Conservation (phyloP, 805 yeast genomes). For the Candida maesae region DNA sequence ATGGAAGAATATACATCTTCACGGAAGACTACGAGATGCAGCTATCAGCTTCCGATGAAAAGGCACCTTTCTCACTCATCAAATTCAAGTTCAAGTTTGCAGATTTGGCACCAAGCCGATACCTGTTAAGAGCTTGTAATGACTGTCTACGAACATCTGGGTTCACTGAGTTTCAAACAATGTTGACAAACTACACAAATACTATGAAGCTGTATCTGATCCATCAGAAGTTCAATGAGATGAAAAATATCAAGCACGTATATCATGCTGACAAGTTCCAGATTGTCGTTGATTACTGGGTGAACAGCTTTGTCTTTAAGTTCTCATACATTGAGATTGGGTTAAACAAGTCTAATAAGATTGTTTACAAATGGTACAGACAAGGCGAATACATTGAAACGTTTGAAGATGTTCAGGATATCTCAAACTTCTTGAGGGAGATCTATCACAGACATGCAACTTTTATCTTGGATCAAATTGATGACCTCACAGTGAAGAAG, state of each 20-base stretch:
- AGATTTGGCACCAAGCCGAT: slow-evolving; percentile 26
- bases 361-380: slow-evolving; percentile 60
- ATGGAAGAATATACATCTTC: slow-evolving; percentile 70
- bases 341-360: slow-evolving; percentile 41
- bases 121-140: slow-evolving; percentile 56
- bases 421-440: slow-evolving; percentile 35
- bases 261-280: slow-evolving; percentile 51
- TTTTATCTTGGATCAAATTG: slow-evolving; percentile 31
- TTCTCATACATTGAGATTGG: slow-evolving; percentile 61
- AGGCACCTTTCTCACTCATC: slow-evolving; percentile 71
- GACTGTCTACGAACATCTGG: slow-evolving; percentile 42
- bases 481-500: slow-evolving; percentile 27
- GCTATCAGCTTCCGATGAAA: slow-evolving; percentile 67
- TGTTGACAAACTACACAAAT: slow-evolving; percentile 57
- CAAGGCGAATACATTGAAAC: slow-evolving; percentile 44
- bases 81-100: slow-evolving; percentile 54
- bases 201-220: slow-evolving; percentile 60
- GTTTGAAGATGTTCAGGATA: slow-evolving; percentile 30
- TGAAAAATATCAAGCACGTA: slow-evolving; percentile 54
- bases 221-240: slow-evolving; percentile 49
- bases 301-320: slow-evolving; percentile 41
- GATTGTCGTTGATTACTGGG: slow-evolving; percentile 65
- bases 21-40: slow-evolving; percentile 68
- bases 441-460: slow-evolving; percentile 40
- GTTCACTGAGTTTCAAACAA: slow-evolving; percentile 49